Evolutionary conservation across 257 asterid genomes (phyloP), one percentile per base, ranked within the genome.

Genomic region (Lycium barbarum): DNA sequence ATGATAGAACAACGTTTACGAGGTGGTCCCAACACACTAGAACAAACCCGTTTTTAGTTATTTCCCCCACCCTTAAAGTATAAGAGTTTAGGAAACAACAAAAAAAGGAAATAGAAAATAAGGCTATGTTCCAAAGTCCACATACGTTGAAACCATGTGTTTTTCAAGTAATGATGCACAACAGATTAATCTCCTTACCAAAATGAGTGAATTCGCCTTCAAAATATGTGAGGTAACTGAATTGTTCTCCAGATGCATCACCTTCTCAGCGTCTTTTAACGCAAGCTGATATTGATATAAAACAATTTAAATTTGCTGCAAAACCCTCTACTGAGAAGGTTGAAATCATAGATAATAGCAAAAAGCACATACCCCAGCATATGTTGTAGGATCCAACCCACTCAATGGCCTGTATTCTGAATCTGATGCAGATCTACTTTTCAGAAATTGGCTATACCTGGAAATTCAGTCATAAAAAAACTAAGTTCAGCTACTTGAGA

Each of bases 381-480:
- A 93, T 49, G 93, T 94, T 80, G 98, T 97, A 58, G 98, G 98
- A 90, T 97, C 99, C 87, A 94, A 87, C 83, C 99, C 99, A 88
- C 89, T 95, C 87, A 97, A 83, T 59, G 99, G 98, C 80, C 92
- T 90, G 87, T 86, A 80, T 88, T 97, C 99, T 3, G 99, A 97
- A 81, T 89, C 97, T 84, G 94, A 84, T 65, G 99, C 90, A 83
- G 96, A 91, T 89, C 98, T 94, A 83, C 85, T 90, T 89, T 86
- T 95, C 84, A 97, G 91, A 89, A 90, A 95, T 53, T 94, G 95
- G 83, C 96, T 84, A 65, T 88, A 86, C 94, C 99, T 97, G 91
- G 83, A 89, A 68, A 10, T 79, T 78, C 33, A 79, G 57, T 63
- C 57, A 67, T 43, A 59, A 14, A 76, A 59, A 74, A 53, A 26